Base-by-base conservation (phyloP, 2,329 filamentous ascomycete species). In the Cladophialophora chaetospira region DNA sequence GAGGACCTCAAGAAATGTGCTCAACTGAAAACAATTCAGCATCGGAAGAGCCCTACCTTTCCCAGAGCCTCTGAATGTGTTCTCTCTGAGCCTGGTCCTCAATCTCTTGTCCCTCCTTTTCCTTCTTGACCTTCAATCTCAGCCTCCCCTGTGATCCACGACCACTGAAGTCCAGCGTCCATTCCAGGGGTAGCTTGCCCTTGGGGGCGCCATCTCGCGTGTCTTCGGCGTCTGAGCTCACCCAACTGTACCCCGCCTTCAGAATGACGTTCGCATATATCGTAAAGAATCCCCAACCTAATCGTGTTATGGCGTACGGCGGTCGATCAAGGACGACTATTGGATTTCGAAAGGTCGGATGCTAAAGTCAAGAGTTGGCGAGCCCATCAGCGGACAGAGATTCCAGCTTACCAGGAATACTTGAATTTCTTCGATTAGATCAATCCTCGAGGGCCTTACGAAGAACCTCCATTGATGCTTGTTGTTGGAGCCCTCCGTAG, bases 381-480 rank as follows among this genome's bases (percentile, higher is more conserved):
- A 47, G 28, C 33, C 26, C 44, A 35, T 13, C 8, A 11, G 9
- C 3, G 9, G n/a, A 10, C 6, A 33, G 3, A 47, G 11, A 26
- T n/a, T 42, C 26, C 29, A 10, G 45, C 62, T 58, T 54, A 60
- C 60, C 40, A 63, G 49, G 21, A 61, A 57, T 43, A 64, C 53
- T 33, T 64, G 62, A 11, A 65, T 56, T 28, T 65, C 63, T 44
- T 65, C 60, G 33, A 65, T 58, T 9, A 65, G 44, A 52, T 65
- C 63, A 17, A 51, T 63, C 15, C 62, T 35, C 8, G 60, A 63
- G 3, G 57, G 57, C 15, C 60, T 46, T 2, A 65, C 52, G 40
- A 65, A 65, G 57, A 64, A 65, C 38, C 53, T 63, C 63, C 63
- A 65, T 26, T 63, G 51, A 36, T 65, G 63, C 36, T 44, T 60